These are phyloP conservation scores for Leucocoprinus gongylophorus DNA, from an alignment of 1,284 basidiomycete species.

Conservation along the genomic window DNA sequence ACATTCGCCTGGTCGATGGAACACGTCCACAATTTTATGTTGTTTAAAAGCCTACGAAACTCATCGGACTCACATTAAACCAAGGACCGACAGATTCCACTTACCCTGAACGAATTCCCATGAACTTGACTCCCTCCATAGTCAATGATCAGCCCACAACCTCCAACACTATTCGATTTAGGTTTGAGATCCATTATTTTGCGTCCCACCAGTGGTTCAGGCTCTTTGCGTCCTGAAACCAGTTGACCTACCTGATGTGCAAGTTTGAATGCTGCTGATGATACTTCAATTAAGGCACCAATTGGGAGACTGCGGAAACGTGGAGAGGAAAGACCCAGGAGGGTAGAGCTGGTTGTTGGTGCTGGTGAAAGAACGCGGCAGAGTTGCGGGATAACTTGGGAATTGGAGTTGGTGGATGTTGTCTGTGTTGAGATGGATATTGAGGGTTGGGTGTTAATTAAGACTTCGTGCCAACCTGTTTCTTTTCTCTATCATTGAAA, in stretches of 20 bases:
- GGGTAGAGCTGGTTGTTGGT: slow-evolving; percentile 56
- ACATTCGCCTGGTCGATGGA: slow-evolving; percentile 79
- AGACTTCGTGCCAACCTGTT: slow-evolving; percentile 84
- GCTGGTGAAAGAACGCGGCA: slow-evolving; percentile 61
- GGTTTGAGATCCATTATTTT: slow-evolving; percentile 6
- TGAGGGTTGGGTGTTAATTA: slow-evolving; percentile 47
- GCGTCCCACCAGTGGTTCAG: not conserved
- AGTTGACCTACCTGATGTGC: slow-evolving; percentile 64
- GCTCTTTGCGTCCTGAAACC: slow-evolving; percentile 26
- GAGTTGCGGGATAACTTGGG: slow-evolving; percentile 38
- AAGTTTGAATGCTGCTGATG: slow-evolving; percentile 60
- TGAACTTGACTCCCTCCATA: slow-evolving; percentile 78
- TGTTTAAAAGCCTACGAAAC: slow-evolving; percentile 73
- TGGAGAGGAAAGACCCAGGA: slow-evolving; percentile 64
- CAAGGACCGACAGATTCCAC: slow-evolving; percentile 20
- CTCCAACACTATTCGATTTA: slow-evolving; percentile 34
- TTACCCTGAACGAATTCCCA: slow-evolving; percentile 75
- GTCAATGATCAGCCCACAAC: slow-evolving; percentile 84
- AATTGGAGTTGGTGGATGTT: slow-evolving; percentile 6
- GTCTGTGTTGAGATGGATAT: slow-evolving; percentile 8
- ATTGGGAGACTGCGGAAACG: slow-evolving; percentile 62
- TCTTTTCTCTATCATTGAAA: slow-evolving; percentile 51
- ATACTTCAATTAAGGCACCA: slow-evolving; percentile 75
- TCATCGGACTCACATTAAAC: not conserved
- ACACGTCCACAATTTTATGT: slow-evolving; percentile 83